phyloP scores from a whole-genome alignment of 169 alveolate species.

The Eimeria maxima region DNA sequence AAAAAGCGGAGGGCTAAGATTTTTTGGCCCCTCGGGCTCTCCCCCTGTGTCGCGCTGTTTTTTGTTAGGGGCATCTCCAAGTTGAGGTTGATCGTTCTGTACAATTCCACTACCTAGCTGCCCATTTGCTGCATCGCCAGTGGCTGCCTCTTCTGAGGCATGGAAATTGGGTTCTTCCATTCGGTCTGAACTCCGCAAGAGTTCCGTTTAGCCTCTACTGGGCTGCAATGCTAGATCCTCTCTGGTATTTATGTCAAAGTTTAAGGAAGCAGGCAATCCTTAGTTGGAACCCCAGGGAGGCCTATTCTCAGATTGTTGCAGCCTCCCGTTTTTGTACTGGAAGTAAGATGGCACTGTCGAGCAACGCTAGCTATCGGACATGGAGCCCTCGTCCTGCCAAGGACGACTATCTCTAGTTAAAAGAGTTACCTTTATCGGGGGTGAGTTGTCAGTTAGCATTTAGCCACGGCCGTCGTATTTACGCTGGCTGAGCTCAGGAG shows the following conservation, averaged over 20 bases:
- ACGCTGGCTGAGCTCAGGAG: neutral
- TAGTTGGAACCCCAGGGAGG: neutral
- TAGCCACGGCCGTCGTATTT: neutral
- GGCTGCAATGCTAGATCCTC: neutral
- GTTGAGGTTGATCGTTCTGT: neutral
- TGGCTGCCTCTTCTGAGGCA: slow-evolving; percentile 32
- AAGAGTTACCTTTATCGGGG: neutral
- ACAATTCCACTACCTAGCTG: neutral
- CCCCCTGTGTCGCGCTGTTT: neutral
- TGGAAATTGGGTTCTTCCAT: slow-evolving; percentile 49
- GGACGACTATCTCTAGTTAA: neutral
- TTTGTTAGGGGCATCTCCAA: neutral
- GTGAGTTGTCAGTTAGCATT: neutral
- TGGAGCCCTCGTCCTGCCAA: neutral
- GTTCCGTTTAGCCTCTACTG: neutral
- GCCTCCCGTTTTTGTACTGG: slow-evolving; percentile 8
- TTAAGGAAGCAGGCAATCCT: neutral
- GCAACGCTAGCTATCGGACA: neutral
- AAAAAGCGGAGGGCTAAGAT: slow-evolving; percentile 12
- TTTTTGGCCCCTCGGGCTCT: slow-evolving; percentile 52
- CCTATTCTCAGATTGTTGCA: neutral
- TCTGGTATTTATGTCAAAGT: neutral
- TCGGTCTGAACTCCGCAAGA: neutral
- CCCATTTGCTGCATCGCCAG: slow-evolving; percentile 5
- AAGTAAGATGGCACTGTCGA: neutral